Conservation (phyloP, 1,139 yeast species). For the Hansenula sp. region DNA sequence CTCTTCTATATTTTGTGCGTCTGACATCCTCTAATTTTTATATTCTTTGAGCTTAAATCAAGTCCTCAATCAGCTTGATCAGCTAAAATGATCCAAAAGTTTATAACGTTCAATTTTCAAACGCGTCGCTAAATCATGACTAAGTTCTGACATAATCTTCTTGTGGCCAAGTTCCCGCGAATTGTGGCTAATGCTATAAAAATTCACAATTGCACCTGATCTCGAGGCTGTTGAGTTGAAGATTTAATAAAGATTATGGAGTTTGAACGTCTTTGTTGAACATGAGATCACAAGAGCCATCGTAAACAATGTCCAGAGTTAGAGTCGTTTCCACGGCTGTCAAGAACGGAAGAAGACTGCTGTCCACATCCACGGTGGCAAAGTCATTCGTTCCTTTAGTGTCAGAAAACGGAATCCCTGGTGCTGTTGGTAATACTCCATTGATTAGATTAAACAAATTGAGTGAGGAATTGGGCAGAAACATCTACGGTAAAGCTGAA, state of each 20-base stretch:
- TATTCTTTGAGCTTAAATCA: too few species aligned
- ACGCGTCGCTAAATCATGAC: not conserved
- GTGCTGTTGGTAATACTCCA: slow-evolving; percentile 88
- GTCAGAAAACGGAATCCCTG: slow-evolving; percentile 60
- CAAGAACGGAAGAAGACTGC: not conserved
- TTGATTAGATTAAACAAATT: slow-evolving; percentile 61
- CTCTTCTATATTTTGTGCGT: not conserved
- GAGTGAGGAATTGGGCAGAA: slow-evolving; percentile 62
- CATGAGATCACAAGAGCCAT: not conserved
- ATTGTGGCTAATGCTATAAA: not conserved
- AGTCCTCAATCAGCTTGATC: too few species aligned
- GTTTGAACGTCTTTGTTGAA: not conserved
- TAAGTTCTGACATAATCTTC: not conserved
- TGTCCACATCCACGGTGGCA: not conserved
- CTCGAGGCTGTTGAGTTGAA: too few species aligned
- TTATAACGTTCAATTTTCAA: not conserved
- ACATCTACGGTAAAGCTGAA: slow-evolving; percentile 86
- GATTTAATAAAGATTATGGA: too few species aligned
- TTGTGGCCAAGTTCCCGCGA: not conserved
- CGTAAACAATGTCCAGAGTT: not conserved
- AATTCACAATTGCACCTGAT: slow-evolving; percentile 1
- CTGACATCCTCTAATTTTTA: not conserved
- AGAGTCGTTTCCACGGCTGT: not conserved
- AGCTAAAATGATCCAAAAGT: not conserved
- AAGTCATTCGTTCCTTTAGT: slow-evolving; percentile 41